These are phyloP conservation scores for Aristolochia contorta DNA, from an alignment of 164 flowering plant species.

Conservation along the genomic window DNA sequence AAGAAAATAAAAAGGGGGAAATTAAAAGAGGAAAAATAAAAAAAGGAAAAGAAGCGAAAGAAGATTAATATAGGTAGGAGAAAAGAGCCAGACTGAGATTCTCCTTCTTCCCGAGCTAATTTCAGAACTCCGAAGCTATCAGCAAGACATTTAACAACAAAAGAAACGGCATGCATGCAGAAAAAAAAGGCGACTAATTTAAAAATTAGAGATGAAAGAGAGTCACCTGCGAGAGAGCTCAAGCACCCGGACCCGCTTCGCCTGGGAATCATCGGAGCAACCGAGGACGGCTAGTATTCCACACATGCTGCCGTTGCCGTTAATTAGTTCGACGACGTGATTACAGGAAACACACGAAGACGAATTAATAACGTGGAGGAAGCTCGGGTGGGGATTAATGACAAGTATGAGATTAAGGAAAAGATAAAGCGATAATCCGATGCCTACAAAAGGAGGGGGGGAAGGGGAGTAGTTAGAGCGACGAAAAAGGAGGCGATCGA, in stretches of 20 bases:
- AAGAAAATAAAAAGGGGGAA: background rate
- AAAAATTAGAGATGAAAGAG: no score
- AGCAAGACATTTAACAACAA: no score
- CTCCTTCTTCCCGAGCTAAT: no score
- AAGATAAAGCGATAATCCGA: background rate
- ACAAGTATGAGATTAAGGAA: background rate
- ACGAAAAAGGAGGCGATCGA: background rate
- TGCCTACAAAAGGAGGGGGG: background rate
- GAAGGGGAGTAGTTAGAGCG: background rate
- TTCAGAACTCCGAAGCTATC: no score
- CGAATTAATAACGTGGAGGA: background rate
- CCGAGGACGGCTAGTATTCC: constrained; percentile 79
- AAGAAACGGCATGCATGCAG: no score
- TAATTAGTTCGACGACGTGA: background rate
- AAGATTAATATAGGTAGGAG: no score
- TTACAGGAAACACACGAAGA: background rate
- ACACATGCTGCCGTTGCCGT: constrained; percentile 36
- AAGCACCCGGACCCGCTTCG: constrained; percentile 67
- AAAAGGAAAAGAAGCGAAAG: background rate
- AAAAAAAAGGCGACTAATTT: no score
- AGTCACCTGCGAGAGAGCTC: constrained; percentile 76
- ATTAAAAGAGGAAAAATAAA: background rate
- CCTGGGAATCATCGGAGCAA: constrained; percentile 71
- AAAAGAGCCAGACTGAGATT: no score
- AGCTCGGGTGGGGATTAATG: no score